These are phyloP conservation scores for Rhizophlyctis rosea DNA, from an alignment of 192 early-diverging fungal species.

Conservation along the genomic window DNA sequence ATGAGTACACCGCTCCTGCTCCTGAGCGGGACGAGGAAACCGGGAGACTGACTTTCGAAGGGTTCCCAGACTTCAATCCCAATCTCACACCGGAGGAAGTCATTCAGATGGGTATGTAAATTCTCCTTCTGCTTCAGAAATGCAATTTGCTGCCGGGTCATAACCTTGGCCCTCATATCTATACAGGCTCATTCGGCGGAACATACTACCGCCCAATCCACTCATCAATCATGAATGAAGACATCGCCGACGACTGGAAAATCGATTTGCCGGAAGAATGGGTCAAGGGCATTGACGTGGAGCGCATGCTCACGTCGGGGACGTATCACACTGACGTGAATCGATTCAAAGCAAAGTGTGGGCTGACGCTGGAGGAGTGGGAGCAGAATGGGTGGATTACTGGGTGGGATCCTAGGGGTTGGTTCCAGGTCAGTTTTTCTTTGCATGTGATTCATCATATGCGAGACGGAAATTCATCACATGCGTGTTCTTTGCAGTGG, in stretches of 20 bases:
- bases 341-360: neutral
- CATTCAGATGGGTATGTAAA: neutral
- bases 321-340: neutral
- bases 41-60: neutral
- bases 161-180: no score
- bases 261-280: neutral
- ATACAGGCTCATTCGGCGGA: neutral
- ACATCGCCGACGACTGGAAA: neutral
- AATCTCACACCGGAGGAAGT: neutral
- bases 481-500: neutral
- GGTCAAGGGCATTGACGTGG: neutral
- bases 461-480: no score
- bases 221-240: neutral
- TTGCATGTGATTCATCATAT: no score
- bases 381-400: neutral
- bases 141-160: no score
- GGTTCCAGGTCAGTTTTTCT: neutral
- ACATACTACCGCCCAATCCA: conserved; percentile 3
- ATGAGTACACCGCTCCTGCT: neutral
- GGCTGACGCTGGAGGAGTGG: neutral
- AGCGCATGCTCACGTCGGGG: neutral
- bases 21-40: neutral
- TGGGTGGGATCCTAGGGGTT: neutral
- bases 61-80: neutral
- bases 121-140: no score